phyloP scores from a whole-genome alignment of 1,284 basidiomycete species.

The Salmacisia buchloeana region DNA sequence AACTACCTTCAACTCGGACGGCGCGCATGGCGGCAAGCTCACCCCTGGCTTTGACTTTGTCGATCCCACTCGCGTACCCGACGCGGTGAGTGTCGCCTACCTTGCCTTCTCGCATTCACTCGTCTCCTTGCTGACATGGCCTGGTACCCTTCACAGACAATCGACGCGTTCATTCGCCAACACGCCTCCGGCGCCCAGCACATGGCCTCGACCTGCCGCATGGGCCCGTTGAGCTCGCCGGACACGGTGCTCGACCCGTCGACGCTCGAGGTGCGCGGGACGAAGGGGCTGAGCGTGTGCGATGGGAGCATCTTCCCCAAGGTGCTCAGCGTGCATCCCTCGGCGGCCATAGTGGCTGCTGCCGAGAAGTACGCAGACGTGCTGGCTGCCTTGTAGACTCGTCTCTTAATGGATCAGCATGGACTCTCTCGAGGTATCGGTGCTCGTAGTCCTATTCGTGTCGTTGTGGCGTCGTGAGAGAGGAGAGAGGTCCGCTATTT shows the following conservation, averaged over 20 bases:
- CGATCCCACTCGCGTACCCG: conserved; percentile 2
- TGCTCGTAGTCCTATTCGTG: too few species aligned
- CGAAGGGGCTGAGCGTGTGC: conserved; percentile 29
- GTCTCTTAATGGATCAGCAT: too few species aligned
- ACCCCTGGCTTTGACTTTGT: neutral
- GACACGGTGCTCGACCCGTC: conserved; percentile 29
- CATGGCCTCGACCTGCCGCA: conserved; percentile 14
- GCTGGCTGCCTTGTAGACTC: too few species aligned
- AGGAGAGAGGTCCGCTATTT: too few species aligned
- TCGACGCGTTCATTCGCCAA: conserved; percentile 5
- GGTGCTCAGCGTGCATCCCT: conserved; percentile 35
- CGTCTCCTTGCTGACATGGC: too few species aligned
- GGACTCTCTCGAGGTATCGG: too few species aligned
- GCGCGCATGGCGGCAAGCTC: neutral
- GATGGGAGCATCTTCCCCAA: conserved; percentile 39
- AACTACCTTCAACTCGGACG: neutral
- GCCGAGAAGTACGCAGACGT: conserved; percentile 30
- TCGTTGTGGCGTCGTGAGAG: too few species aligned
- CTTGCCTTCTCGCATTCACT: neutral
- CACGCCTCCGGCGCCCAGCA: conserved; percentile 6
- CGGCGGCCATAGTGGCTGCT: conserved; percentile 26
- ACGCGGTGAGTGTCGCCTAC: neutral
- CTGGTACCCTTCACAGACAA: too few species aligned
- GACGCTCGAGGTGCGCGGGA: conserved; percentile 24
- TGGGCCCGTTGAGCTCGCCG: conserved; percentile 19